Evolutionary conservation across 257 asterid species (phyloP).

Genomic region (Catharanthus roseus): DNA sequence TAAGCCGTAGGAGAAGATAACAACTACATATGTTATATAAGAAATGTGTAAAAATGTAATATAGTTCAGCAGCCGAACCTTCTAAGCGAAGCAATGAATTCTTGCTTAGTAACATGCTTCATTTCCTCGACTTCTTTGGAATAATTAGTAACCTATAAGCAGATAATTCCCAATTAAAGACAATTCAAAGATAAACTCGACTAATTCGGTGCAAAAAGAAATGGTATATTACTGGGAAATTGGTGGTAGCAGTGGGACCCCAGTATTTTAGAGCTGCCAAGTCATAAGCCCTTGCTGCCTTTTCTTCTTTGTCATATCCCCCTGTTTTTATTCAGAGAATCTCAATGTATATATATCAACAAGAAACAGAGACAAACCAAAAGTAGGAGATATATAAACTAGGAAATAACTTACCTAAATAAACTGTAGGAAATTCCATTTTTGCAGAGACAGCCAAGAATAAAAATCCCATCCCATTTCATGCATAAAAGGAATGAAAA

Average conservation of each 20-base stretch:
- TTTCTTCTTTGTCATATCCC: conserved; percentile 88
- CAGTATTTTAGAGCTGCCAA: conserved; percentile 87
- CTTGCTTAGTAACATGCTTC: conserved; percentile 75
- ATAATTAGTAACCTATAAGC: conserved; percentile 47
- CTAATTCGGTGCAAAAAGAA: background rate
- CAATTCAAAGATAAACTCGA: background rate
- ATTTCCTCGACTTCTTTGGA: conserved; percentile 74
- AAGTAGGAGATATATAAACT: background rate
- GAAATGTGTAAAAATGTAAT: background rate
- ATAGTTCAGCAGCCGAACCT: conserved; percentile 32
- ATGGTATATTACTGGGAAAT: conserved; percentile 52
- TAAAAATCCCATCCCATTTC: conserved; percentile 27
- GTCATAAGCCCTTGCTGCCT: conserved; percentile 89
- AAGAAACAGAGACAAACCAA: background rate
- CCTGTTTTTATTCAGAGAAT: conserved; percentile 35
- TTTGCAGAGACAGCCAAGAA: conserved; percentile 29
- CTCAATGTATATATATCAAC: conserved; percentile 10
- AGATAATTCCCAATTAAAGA: conserved; percentile 7
- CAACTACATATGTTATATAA: background rate
- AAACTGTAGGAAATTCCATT: conserved; percentile 46
- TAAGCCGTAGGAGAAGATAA: background rate
- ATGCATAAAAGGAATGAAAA: conserved; percentile 31
- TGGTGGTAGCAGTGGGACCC: conserved; percentile 80
- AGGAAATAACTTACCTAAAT: conserved; percentile 56
- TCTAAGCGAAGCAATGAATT: conserved; percentile 86